Evolutionary conservation across 192 early-diverging fungal species (phyloP), one percentile per base, ranked within the genome.

Genomic region (Backusella luteola): DNA sequence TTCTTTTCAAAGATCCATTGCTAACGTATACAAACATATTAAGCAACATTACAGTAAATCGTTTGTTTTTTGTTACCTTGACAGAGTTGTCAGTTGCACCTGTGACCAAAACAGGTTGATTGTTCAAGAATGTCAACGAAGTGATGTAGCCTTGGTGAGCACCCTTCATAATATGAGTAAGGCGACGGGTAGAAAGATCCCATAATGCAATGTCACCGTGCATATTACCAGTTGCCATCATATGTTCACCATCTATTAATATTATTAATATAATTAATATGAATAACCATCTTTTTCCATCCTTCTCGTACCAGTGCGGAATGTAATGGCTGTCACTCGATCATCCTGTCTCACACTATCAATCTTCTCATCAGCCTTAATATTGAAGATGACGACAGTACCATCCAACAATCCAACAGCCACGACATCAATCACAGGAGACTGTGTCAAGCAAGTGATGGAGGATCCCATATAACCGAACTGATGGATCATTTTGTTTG

Each of bases 1-100:
- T 88, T 75, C 17, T 85, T 87, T 77, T 99, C 97, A 86, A 98
- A 99, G 39, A 97, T 89, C 96, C 97, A 99, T 85, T 96, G 93
- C 87, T 92, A 74, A 44, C 9, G 14, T 14, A 49, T 19, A 49
- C 4, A 49, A 32, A 29, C 14, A 7, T 17, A 8, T 42, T 6
- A 34, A 9, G 67, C 6, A 3, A 11, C 9, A 39, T 39, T 39
- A 12, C 38, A 52, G 19, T 73, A n/a, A 44, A 21, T 21, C 17
- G 12, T 32, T 2, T 23, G 34, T 9, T 19, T 32, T 52, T 29
- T 21, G 9, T 42, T 75, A 91, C 87, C 85, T 96, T 96, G 73
- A 99, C 87, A 32, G 96, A 85, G 76, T 99, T 99, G 84, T 99
- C 98, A 3, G 87, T 83, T 35, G 94, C 92, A 23, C 94, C 94